Conservation (phyloP, 2,329 filamentous ascomycete species). For the Fusarium marasasianum region DNA sequence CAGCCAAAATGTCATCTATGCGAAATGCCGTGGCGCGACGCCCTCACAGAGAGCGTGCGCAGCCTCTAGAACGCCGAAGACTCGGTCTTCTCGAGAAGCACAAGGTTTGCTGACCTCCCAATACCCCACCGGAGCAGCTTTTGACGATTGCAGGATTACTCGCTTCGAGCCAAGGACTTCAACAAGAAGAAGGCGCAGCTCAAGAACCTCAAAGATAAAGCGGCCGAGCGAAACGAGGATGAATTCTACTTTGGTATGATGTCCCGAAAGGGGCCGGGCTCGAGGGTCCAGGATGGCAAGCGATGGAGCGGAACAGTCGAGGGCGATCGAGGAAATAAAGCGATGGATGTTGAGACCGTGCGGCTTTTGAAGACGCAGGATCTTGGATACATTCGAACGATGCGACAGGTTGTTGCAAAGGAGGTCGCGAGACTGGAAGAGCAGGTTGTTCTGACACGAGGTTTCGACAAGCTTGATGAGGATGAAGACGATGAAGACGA, state of each 20-base stretch:
- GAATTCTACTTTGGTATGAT: constrained; percentile 79
- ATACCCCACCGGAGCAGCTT: constrained; percentile 9
- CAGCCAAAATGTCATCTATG: constrained; percentile 63
- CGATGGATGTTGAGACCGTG: constrained; percentile 65
- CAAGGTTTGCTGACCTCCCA: constrained; percentile 65
- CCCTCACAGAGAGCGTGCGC: constrained; percentile 89
- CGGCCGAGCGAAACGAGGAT: constrained; percentile 74
- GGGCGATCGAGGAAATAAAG: constrained; percentile 66
- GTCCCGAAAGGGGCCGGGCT: constrained; percentile 65
- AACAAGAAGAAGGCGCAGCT: constrained; percentile 71
- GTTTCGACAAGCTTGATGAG: constrained; percentile 50
- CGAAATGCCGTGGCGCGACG: constrained; percentile 78
- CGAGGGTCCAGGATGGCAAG: constrained; percentile 59
- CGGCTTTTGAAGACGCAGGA: constrained; percentile 76
- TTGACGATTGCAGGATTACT: constrained; percentile 63
- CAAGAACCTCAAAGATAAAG: constrained; percentile 68
- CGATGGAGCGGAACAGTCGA: constrained; percentile 64
- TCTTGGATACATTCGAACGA: constrained; percentile 70
- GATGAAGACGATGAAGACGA: constrained; percentile 46
- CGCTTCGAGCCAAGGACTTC: constrained; percentile 71
- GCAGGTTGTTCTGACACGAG: constrained; percentile 57
- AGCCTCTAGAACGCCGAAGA: constrained; percentile 83
- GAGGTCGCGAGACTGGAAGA: constrained; percentile 66
- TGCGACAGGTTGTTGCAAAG: constrained; percentile 67
- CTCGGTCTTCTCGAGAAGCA: constrained; percentile 96